A percentile compares a stretch with the other conserved stretches of the same genome.
phyloP scores from a whole-genome alignment of 169 alveolate species.

The Toxoplasma gondii region DNA sequence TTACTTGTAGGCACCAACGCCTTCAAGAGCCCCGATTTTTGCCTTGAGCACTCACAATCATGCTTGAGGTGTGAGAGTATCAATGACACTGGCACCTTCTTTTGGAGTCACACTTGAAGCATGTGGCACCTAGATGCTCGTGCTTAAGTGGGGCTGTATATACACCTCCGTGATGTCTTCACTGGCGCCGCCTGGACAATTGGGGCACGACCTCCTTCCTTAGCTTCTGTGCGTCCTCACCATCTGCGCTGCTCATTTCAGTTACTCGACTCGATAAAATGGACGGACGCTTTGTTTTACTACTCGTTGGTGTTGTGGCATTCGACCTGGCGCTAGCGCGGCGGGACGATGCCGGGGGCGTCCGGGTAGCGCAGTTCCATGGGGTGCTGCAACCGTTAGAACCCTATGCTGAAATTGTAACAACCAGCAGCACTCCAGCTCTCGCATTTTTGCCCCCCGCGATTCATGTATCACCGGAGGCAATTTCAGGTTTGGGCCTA shows the following conservation, averaged over 20 bases:
- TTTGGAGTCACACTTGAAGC: no score
- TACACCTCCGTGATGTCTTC: background rate
- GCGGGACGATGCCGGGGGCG: background rate
- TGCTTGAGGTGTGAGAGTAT: no score
- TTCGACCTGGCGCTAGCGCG: background rate
- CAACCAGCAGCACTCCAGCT: slow-evolving; percentile 21
- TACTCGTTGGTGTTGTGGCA: background rate
- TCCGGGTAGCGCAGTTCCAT: background rate
- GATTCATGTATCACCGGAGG: background rate
- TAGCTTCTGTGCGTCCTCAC: background rate
- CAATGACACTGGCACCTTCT: no score
- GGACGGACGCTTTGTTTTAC: background rate
- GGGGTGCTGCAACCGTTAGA: background rate
- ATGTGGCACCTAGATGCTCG: no score
- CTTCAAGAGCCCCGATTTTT: no score
- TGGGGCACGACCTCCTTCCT: background rate
- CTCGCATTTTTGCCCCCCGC: slow-evolving; percentile 1
- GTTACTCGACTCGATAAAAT: background rate
- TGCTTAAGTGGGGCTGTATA: background rate
- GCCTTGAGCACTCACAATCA: no score
- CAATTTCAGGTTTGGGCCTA: background rate
- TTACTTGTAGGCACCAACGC: no score
- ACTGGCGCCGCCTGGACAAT: background rate
- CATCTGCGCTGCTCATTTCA: background rate
- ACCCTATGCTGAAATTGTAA: slow-evolving; percentile 8